A percentile compares a stretch with the other conserved stretches of the same genome.
These are phyloP conservation scores for Dothistroma pini DNA, from an alignment of 2,329 filamentous ascomycete species.

Conservation along the genomic window DNA sequence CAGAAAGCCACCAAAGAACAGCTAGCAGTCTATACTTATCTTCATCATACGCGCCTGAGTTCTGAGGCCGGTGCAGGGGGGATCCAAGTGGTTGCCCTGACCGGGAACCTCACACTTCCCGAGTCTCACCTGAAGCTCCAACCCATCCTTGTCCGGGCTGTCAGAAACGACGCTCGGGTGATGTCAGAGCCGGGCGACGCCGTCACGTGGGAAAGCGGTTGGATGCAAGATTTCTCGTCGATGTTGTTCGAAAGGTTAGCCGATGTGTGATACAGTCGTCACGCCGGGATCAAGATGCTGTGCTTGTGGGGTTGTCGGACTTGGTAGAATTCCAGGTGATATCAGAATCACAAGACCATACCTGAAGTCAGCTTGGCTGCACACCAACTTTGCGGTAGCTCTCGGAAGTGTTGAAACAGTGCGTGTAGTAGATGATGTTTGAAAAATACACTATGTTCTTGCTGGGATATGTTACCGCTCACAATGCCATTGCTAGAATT, in stretches of 20 bases:
- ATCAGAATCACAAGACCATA: not conserved
- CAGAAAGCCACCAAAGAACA: not conserved
- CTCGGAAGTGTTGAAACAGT: not conserved
- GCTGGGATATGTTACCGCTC: conserved; percentile 1
- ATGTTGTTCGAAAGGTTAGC: not conserved
- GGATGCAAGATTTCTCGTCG: not conserved
- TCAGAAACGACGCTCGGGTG: not conserved
- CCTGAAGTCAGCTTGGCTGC: not conserved
- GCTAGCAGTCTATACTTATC: not conserved
- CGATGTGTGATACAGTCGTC: not conserved
- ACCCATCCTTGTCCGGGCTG: not conserved
- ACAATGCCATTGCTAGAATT: conserved; percentile 6
- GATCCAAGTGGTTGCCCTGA: not conserved
- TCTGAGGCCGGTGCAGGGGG: not conserved
- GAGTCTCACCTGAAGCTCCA: not conserved
- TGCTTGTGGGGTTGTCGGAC: not conserved
- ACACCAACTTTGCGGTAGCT: not conserved
- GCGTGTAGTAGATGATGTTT: not conserved
- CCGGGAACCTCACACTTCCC: not conserved
- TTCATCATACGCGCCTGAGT: not conserved
- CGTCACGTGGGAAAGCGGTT: not conserved
- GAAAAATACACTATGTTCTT: not conserved
- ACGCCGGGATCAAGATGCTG: not conserved
- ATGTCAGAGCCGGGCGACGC: conserved; percentile 1
- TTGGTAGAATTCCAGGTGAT: not conserved